These are phyloP conservation scores for Leccinum huronense DNA, from an alignment of 1,284 basidiomycete species.

Conservation along the genomic window DNA sequence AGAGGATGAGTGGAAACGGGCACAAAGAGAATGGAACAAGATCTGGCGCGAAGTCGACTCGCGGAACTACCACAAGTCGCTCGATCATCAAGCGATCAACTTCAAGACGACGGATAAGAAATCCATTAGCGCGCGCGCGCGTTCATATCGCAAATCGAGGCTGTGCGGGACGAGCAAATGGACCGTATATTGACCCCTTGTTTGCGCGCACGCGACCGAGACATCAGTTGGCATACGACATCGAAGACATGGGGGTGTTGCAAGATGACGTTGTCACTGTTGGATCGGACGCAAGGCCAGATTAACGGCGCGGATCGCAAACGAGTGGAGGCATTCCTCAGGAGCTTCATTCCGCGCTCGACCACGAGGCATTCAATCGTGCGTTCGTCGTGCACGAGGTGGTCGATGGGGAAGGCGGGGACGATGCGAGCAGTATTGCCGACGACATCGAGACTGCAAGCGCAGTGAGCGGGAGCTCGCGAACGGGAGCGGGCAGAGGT, in stretches of 20 bases:
- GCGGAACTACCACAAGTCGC: conserved; percentile 87
- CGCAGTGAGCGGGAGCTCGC: conserved; percentile 35
- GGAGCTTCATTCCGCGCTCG: conserved; percentile 73
- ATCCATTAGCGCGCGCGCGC: conserved; percentile 73
- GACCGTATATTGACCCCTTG: conserved; percentile 73
- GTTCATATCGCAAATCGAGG: conserved; percentile 89
- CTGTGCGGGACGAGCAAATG: conserved; percentile 81
- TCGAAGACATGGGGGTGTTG: conserved; percentile 77
- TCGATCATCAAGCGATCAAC: conserved; percentile 91
- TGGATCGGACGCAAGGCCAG: conserved; percentile 83
- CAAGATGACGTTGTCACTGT: conserved; percentile 85
- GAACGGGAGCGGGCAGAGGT: conserved; percentile 40
- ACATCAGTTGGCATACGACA: conserved; percentile 79
- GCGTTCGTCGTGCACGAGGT: conserved; percentile 54
- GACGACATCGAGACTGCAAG: conserved; percentile 54
- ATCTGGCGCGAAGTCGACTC: conserved; percentile 98
- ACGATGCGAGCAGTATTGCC: conserved; percentile 44
- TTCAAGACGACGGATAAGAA: conserved; percentile 96
- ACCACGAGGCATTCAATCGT: conserved; percentile 67
- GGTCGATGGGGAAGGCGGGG: conserved; percentile 52
- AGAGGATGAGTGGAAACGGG: conserved; percentile 99
- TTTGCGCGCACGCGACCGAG: conserved; percentile 67
- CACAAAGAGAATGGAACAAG: conserved; percentile 98
- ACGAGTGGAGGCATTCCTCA: conserved; percentile 81
- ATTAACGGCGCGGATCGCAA: conserved; percentile 73